Evolutionary conservation across 768 basidiomycete genomes (phyloP).

Genomic region (Mycena rosella): DNA sequence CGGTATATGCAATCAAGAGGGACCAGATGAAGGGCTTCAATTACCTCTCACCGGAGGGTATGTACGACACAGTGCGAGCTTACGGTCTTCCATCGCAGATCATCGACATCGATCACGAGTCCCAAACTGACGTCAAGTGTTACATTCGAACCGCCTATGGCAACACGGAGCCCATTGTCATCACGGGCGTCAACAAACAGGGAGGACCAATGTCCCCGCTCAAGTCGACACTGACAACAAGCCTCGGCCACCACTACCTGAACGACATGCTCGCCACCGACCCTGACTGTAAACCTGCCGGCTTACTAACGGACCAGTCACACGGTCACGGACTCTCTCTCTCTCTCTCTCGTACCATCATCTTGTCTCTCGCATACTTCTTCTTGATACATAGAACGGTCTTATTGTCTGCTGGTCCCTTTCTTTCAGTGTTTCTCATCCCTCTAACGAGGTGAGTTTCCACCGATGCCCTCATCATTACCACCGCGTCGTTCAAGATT

Average conservation of each 20-base stretch:
- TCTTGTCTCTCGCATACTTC: no score
- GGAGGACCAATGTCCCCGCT: slow-evolving; percentile 38
- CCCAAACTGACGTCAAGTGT: slow-evolving; percentile 30
- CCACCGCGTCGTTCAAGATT: background rate
- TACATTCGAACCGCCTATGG: slow-evolving; percentile 36
- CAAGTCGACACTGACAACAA: slow-evolving; percentile 39
- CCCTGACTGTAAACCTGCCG: no score
- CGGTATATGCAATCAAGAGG: slow-evolving; percentile 35
- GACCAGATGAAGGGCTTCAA: slow-evolving; percentile 44
- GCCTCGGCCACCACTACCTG: slow-evolving; percentile 36
- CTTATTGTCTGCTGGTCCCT: no score
- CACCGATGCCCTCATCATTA: slow-evolving; percentile 10
- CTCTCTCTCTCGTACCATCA: no score
- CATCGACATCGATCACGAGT: slow-evolving; percentile 30
- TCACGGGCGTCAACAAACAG: slow-evolving; percentile 36
- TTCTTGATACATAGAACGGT: no score
- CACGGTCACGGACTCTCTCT: no score
- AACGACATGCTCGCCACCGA: slow-evolving; percentile 25
- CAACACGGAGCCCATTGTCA: slow-evolving; percentile 29
- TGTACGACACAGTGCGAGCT: slow-evolving; percentile 37
- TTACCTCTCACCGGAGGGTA: slow-evolving; percentile 36
- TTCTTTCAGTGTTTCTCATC: no score
- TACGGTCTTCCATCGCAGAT: slow-evolving; percentile 37
- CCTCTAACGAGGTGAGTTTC: no score
- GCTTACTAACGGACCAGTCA: no score